Evolutionary conservation across 352 stramenopile genomes (phyloP).

Genomic region (Phytophthora ramorum): DNA sequence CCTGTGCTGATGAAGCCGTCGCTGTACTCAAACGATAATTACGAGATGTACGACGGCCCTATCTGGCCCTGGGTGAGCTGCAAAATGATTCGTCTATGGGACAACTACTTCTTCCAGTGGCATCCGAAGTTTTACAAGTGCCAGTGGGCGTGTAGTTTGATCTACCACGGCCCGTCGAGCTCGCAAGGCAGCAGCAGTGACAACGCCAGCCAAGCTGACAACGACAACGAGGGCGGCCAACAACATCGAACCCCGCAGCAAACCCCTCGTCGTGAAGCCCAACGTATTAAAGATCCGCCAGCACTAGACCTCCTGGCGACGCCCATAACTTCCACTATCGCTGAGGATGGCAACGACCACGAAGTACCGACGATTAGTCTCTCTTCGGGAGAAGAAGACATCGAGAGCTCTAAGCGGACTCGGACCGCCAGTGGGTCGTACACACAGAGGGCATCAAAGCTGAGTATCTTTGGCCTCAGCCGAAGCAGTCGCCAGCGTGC

Average conservation of each 20-base stretch:
- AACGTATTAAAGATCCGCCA: constrained; percentile 27
- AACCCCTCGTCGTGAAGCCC: constrained; percentile 7
- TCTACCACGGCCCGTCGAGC: constrained; percentile 38
- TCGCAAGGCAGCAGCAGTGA: constrained; percentile 14
- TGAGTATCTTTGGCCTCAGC: constrained; percentile 35
- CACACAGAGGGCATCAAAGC: constrained; percentile 30
- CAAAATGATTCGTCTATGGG: constrained; percentile 85
- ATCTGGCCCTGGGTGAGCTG: constrained; percentile 85
- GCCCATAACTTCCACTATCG: constrained; percentile 31
- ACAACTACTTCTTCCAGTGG: constrained; percentile 89
- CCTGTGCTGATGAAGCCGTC: constrained; percentile 63
- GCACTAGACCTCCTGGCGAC: constrained; percentile 35
- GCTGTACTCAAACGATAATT: constrained; percentile 61
- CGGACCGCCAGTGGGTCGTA: constrained; percentile 41
- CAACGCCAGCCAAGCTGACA: neutral
- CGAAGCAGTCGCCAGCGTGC: constrained; percentile 29
- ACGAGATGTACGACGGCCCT: constrained; percentile 52
- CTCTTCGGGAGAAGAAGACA: constrained; percentile 30
- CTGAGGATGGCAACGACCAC: constrained; percentile 24
- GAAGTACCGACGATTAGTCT: constrained; percentile 30
- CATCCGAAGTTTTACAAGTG: constrained; percentile 86
- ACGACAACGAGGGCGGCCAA: constrained; percentile 13
- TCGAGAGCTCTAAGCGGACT: constrained; percentile 13
- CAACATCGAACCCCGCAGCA: constrained; percentile 22
- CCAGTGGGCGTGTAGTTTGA: constrained; percentile 69